These are phyloP conservation scores for Somion occarium DNA, from an alignment of 1,284 basidiomycete species.

Conservation along the genomic window DNA sequence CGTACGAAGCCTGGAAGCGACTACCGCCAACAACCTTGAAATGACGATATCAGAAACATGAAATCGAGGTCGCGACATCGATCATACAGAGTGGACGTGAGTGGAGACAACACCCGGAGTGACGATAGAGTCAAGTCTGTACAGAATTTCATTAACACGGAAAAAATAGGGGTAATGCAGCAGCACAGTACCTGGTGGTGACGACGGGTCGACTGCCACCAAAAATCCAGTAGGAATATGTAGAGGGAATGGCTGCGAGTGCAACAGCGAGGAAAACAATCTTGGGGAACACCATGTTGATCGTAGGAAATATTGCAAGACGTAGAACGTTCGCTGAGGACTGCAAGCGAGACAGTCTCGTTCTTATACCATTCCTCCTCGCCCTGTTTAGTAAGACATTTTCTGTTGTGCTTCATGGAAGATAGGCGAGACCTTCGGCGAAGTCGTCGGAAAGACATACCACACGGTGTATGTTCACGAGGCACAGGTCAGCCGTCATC, in stretches of 20 bases:
- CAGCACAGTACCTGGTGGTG: conserved; percentile 6
- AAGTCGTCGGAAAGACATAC: not conserved
- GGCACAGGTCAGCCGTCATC: not conserved
- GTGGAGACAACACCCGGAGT: conserved; percentile 8
- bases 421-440: not conserved
- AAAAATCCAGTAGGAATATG: conserved; percentile 9
- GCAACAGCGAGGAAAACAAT: not conserved
- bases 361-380: not conserved
- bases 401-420: not conserved
- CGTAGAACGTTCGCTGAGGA: not conserved
- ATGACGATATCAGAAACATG: not conserved
- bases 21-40: conserved; percentile 10
- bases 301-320: not conserved
- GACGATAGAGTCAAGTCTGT: conserved; percentile 14
- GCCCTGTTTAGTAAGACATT: not conserved
- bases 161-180: not conserved
- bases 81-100: conserved; percentile 9
- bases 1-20: conserved; percentile 10
- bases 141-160: not conserved
- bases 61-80: not conserved
- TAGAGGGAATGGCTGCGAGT: conserved; percentile 1
- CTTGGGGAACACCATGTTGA: conserved; percentile 5
- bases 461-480: not conserved
- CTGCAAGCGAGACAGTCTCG: not conserved
- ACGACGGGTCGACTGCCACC: conserved; percentile 10